Evolutionary conservation across 495 filamentous ascomycete species (phyloP).

Genomic region (Tuber microsphaerosporum): DNA sequence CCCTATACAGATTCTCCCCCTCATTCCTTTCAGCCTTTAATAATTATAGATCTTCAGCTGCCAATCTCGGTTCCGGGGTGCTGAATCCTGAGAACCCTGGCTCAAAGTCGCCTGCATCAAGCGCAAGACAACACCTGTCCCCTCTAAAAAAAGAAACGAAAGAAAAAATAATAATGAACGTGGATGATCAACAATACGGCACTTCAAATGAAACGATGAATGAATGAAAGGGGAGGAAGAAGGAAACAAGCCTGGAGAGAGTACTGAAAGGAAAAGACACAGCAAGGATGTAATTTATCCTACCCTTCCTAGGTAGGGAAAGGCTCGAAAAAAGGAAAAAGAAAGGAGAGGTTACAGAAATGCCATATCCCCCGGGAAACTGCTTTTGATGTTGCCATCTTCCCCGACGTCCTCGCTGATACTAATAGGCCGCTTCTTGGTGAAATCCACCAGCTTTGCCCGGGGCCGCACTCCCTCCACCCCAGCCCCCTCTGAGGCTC

Average conservation of each 20-base stretch:
- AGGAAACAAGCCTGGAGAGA: background rate
- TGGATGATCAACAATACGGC: background rate
- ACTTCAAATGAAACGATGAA: slow-evolving; percentile 12
- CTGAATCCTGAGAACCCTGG: background rate
- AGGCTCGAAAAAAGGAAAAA: background rate
- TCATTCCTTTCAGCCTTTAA: background rate
- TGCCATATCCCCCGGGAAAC: slow-evolving; percentile 28
- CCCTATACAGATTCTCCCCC: slow-evolving; percentile 5
- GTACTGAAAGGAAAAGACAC: background rate
- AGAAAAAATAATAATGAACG: slow-evolving; percentile 12
- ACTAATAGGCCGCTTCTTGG: slow-evolving; percentile 33
- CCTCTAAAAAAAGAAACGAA: slow-evolving; percentile 23
- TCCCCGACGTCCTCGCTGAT: slow-evolving; percentile 28
- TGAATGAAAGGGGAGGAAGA: slow-evolving; percentile 5
- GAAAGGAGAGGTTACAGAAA: slow-evolving; percentile 24
- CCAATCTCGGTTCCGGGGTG: slow-evolving; percentile 16
- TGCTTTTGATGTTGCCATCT: slow-evolving; percentile 24
- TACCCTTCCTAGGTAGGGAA: background rate
- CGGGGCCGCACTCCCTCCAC: slow-evolving; percentile 21
- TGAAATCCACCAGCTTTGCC: slow-evolving; percentile 34
- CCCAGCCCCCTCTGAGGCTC: slow-evolving; percentile 8
- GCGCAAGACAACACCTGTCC: background rate
- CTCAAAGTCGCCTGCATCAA: slow-evolving; percentile 13
- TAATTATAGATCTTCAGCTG: slow-evolving; percentile 10
- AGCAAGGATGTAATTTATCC: background rate